Evolutionary conservation across 768 basidiomycete genomes (phyloP), one percentile per base, ranked within the genome.

Genomic region (Mycena galopus): DNA sequence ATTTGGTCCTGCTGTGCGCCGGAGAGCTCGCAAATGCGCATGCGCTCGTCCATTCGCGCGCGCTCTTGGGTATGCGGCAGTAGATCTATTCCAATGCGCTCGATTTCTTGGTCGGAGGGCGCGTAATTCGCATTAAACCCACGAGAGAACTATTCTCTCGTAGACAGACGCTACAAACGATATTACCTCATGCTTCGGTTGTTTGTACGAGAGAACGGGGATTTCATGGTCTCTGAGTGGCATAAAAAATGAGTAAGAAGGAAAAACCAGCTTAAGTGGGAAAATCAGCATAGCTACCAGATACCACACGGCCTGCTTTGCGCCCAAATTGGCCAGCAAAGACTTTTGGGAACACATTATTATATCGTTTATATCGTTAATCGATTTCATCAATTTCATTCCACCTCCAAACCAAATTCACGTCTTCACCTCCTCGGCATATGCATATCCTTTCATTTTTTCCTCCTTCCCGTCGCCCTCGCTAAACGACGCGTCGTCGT

Each of bases 391-490:
- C 35, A 16, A 37, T 37, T 37, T 37, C n/a, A 50, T 50, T 21
- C 50, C 25, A 29, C 19, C 9, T 35, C 30, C 17, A 17, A n/a
- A 8, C n/a, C 44, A n/a, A 19, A 11, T 47, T 32, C 35, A 55
- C 47, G 67, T 51, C 23, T 62, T 68, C 14, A 69, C 42, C 33
- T 63, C 61, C 32, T 56, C 39, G 37, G 27, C 62, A 33, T 64
- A 71, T 6, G 51, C 61, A 12, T 59, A 44, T 2, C 25, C 33
- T 32, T 42, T 37, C 37, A 47, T 47, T 47, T 47, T 47, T 11
- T 47, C 44, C 19, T 6, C 32, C 33, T 69, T 61, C 16, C 42
- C 61, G 2, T 60, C 55, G 27, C 74, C 73, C 30, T 67, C 73
- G 53, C 39, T 66, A n/a, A 11, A 67, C 32, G 71, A 66, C 19